Base-by-base conservation (phyloP, 768 basidiomycete genomes). In the Lentinula guzmanii region DNA sequence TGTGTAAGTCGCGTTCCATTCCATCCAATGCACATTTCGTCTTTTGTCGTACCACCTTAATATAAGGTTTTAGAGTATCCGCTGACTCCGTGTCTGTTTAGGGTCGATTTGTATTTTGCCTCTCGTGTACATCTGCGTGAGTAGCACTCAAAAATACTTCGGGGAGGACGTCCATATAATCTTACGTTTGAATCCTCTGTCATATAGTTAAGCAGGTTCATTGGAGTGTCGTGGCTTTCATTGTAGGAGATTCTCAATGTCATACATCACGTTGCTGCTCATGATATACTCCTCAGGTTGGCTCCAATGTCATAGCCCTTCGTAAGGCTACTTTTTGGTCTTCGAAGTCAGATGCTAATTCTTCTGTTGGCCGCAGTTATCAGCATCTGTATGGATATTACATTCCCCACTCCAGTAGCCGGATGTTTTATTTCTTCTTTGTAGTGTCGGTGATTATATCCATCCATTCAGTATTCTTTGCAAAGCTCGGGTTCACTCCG, bases 21-120 rank as follows among this genome's bases (percentile, higher is more conserved):
- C 53, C 18, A 8, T 33, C 28, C 18, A 34, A 33, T 33, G 11
- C 18, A 8, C 53, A 18, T 55, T 37, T 39, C 9, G 7, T 43
- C 13, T 43, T 43, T 43, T 13, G 11, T 43, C 42, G 16, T n/a
- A n/a, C 11, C 42, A n/a, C 5, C 16, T 31, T 10, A 28, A 4
- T 45, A 9, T 41, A 16, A 39, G 10, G 39, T n/a, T 21, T 58
- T 15, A n/a, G 13, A 33, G 11, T 43, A 10, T 51, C 21, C 11
- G 6, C 11, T 45, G 24, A 58, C 28, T n/a, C n/a, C 21, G 11
- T 15, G 9, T 5, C 28, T 41, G 1, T 42, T 1, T 4, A 60
- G 58, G 28, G 58, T 51, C 5, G 58, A 60, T 39, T 28, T 60
- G 21, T 60, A 45, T 46, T 60, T 60, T 39, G 58, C 58, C 15